phyloP scores from a whole-genome alignment of 148 eudicot genomes.

The Fagopyrum homotropicum region DNA sequence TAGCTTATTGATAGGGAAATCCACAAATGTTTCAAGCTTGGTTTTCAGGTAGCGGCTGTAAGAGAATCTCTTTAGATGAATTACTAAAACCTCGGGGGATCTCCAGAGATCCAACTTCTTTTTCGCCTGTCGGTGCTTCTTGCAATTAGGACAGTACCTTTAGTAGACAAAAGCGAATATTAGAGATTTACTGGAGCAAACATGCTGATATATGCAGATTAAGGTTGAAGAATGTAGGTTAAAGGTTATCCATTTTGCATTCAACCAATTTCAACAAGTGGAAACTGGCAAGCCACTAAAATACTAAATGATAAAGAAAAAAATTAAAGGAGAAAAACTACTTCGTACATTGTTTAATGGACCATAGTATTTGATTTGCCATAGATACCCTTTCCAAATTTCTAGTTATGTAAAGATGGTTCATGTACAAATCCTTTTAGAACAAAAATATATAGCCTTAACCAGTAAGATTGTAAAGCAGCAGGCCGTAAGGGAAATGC shows the following conservation, averaged over 20 bases:
- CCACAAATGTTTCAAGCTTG: constrained; percentile 80
- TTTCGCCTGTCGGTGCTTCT: constrained; percentile 65
- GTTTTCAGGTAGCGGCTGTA: constrained; percentile 45
- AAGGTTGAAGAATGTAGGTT: not conserved
- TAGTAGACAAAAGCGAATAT: not conserved
- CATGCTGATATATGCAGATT: not conserved
- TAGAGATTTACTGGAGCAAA: constrained; percentile 12
- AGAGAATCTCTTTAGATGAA: constrained; percentile 85
- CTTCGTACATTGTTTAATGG: not conserved
- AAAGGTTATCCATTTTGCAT: not conserved
- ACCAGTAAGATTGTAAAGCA: not conserved
- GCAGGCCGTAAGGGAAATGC: not conserved
- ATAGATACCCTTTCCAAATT: too few relatives aligned
- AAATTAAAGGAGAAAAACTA: not conserved
- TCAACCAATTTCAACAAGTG: not conserved
- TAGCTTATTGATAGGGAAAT: constrained; percentile 70
- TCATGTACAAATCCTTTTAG: not conserved
- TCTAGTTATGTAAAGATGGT: not conserved
- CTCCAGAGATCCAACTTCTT: constrained; percentile 92
- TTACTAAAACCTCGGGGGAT: constrained; percentile 74
- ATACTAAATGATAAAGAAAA: not conserved
- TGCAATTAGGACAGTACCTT: constrained; percentile 85
- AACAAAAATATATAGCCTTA: not conserved
- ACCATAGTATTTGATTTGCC: not conserved
- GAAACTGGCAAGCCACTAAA: not conserved